phyloP scores from a whole-genome alignment of 75 land plant species.

The Picea glauca region DNA sequence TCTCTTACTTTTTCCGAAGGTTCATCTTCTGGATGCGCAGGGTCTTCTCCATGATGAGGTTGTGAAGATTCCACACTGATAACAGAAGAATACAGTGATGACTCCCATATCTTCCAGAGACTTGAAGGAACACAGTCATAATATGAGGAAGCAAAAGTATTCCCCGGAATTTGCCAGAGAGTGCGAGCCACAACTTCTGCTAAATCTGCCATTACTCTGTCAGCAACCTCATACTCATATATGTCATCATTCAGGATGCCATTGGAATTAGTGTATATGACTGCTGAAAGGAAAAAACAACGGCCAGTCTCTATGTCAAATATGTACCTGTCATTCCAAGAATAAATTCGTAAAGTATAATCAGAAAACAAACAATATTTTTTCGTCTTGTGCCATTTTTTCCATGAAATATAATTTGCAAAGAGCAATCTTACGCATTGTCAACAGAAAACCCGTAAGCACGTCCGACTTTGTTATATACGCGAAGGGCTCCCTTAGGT shows the following conservation, averaged over 20 bases:
- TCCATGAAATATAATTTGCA: neutral
- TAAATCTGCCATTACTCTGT: constrained; percentile 34
- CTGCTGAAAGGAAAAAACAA: constrained; percentile 39
- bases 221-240: constrained; percentile 42
- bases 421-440: constrained; percentile 25
- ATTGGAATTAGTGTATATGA: constrained; percentile 36
- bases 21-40: neutral
- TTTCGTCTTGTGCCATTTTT: too few species aligned
- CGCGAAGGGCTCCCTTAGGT: constrained; percentile 31
- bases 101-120: constrained; percentile 15
- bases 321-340: constrained; percentile 29
- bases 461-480: constrained; percentile 40
- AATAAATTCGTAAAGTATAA: neutral
- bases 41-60: neutral
- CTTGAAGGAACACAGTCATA: constrained; percentile 33
- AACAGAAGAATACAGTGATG: neutral
- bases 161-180: constrained; percentile 31
- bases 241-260: constrained; percentile 40
- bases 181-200: constrained; percentile 35
- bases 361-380: neutral
- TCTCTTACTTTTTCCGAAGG: neutral
- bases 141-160: constrained; percentile 1
- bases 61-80: neutral
- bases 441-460: constrained; percentile 45
- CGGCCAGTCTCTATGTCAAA: constrained; percentile 35